phyloP scores from a whole-genome alignment of 2,329 filamentous ascomycete species.

The Neonectria neomacrospora region DNA sequence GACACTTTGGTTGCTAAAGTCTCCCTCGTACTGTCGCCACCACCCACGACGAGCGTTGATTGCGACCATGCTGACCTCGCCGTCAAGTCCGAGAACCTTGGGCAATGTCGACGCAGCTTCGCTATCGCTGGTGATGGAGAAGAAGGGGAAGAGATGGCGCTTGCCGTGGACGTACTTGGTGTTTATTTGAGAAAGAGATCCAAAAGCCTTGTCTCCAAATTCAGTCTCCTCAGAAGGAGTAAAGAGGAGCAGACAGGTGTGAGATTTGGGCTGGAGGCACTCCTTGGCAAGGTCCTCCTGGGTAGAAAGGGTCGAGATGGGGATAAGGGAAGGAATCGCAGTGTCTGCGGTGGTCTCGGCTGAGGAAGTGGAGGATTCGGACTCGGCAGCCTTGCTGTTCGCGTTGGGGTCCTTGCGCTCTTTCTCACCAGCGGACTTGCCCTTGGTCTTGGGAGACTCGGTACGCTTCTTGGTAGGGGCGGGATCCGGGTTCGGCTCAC shows the following conservation, averaged over 20 bases:
- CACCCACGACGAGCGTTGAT: conserved; percentile 87
- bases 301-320: conserved; percentile 73
- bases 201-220: conserved; percentile 67
- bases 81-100: conserved; percentile 66
- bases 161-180: conserved; percentile 77
- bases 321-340: conserved; percentile 58
- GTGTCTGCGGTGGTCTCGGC: conserved; percentile 40
- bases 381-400: conserved; percentile 47
- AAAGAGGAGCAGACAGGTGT: conserved; percentile 85
- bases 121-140: conserved; percentile 70
- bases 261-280: conserved; percentile 80
- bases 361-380: conserved; percentile 37
- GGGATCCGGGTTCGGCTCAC: conserved; percentile 82
- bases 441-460: conserved; percentile 51
- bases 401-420: conserved; percentile 49
- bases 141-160: conserved; percentile 84
- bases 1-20: conserved; percentile 70
- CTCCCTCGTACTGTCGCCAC: conserved; percentile 79
- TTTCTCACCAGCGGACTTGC: conserved; percentile 49
- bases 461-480: conserved; percentile 55
- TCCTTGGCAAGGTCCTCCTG: conserved; percentile 72
- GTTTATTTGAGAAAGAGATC: conserved; percentile 76
- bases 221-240: conserved; percentile 65
- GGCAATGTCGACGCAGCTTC: conserved; percentile 56
- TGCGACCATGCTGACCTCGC: conserved; percentile 78